These are phyloP conservation scores for Sugiyamaella sp. DNA, from an alignment of 1,139 yeast species.

Conservation along the genomic window DNA sequence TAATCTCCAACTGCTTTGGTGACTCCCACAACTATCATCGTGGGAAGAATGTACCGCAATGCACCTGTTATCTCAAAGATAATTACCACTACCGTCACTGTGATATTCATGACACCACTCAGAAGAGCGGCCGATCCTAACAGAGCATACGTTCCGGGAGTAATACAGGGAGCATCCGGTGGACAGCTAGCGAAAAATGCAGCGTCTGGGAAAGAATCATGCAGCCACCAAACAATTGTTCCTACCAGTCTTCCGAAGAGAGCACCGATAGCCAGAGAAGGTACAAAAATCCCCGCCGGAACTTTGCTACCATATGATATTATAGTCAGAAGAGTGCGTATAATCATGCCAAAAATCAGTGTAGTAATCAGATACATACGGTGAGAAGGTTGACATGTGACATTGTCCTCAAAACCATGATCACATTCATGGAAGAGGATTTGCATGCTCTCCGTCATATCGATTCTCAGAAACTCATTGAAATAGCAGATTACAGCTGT, in stretches of 20 bases:
- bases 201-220: constrained; percentile 49
- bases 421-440: constrained; percentile 81
- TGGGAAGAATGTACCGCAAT: constrained; percentile 83
- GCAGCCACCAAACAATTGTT: constrained; percentile 61
- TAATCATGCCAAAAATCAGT: constrained; percentile 67
- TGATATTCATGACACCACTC: constrained; percentile 90
- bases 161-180: constrained; percentile 59
- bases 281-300: constrained; percentile 96
- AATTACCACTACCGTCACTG: constrained; percentile 93
- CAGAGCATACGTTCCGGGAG: constrained; percentile 95
- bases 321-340: constrained; percentile 72
- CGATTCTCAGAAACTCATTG: constrained; percentile 76
- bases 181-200: constrained; percentile 52
- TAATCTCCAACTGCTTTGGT: constrained; percentile 76
- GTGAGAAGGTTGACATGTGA: constrained; percentile 36
- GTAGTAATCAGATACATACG: constrained; percentile 47
- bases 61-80: constrained; percentile 99
- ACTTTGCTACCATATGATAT: constrained; percentile 90
- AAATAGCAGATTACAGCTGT: constrained; percentile 83
- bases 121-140: constrained; percentile 96
- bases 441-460: constrained; percentile 97
- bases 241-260: constrained; percentile 89
- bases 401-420: constrained; percentile 28
- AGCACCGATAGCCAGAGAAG: constrained; percentile 97
- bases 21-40: constrained; percentile 95